Evolutionary conservation across 1,139 yeast genomes (phyloP).

Genomic region (Hyphopichia buzzinii): DNA sequence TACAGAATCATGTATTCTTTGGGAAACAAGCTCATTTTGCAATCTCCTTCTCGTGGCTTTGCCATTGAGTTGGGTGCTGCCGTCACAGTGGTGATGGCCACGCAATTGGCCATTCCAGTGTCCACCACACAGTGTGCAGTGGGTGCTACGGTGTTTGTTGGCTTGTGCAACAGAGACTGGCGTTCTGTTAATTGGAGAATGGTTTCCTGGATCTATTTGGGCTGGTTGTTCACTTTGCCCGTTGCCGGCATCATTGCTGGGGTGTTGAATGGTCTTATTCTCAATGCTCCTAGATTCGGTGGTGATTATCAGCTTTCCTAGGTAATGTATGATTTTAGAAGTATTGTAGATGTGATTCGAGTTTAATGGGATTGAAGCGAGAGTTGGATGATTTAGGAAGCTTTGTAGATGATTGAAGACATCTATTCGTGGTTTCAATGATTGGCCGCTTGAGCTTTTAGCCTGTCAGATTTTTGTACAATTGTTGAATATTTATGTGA

Average conservation of each 20-base stretch:
- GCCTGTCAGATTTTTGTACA: no score
- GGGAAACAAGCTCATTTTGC: conserved; percentile 74
- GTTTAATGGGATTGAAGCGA: no score
- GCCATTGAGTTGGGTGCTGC: conserved; percentile 80
- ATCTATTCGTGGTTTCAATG: no score
- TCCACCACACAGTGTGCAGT: conserved; percentile 81
- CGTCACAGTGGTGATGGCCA: conserved; percentile 70
- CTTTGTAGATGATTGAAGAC: no score
- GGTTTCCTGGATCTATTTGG: conserved; percentile 68
- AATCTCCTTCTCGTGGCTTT: conserved; percentile 81
- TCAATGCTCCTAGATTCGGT: conserved; percentile 63
- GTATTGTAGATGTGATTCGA: no score
- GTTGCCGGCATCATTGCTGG: conserved; percentile 75
- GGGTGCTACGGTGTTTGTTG: conserved; percentile 77
- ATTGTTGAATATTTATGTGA: no score
- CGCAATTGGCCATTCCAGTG: conserved; percentile 68
- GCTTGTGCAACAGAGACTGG: conserved; percentile 64
- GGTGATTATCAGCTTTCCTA: conserved; percentile 28
- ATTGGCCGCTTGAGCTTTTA: no score
- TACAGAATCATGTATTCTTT: conserved; percentile 68
- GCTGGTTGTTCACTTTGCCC: conserved; percentile 75
- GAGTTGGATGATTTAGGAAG: no score
- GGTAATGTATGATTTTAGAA: no score
- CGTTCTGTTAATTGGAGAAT: conserved; percentile 76
- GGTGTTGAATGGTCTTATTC: conserved; percentile 58